These are phyloP conservation scores for Cronartium quercuum DNA, from an alignment of 1,284 basidiomycete genomes.

Conservation along the genomic window DNA sequence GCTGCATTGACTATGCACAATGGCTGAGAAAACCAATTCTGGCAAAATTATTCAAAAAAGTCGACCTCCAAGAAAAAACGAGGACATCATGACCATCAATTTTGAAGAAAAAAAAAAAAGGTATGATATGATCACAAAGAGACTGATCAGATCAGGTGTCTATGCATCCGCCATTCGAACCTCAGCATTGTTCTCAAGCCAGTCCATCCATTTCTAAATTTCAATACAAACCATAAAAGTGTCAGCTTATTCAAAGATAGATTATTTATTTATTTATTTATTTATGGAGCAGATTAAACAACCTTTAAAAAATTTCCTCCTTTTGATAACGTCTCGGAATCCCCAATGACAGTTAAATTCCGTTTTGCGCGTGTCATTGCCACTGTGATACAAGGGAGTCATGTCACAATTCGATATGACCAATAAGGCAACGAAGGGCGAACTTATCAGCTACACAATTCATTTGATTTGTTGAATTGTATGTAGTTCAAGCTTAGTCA, in stretches of 20 bases:
- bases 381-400: conserved; percentile 53
- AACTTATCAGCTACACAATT: not conserved
- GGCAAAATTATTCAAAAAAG: too few relatives aligned
- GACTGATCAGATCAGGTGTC: not conserved
- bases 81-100: too few relatives aligned
- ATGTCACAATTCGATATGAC: not conserved
- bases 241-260: not conserved
- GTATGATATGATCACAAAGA: too few relatives aligned
- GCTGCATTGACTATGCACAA: too few relatives aligned
- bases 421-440: conserved; percentile 7
- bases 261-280: not conserved
- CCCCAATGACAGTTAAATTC: conserved; percentile 83
- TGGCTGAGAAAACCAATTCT: too few relatives aligned
- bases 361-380: conserved; percentile 88
- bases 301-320: conserved; percentile 70
- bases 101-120: too few relatives aligned
- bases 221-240: not conserved
- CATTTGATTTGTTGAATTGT: not conserved
- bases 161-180: conserved; percentile 67
- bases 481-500: conserved; percentile 41
- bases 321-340: conserved; percentile 76
- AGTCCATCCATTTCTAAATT: conserved; percentile 66
- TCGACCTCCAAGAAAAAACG: too few relatives aligned
- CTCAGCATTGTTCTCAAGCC: conserved; percentile 83
- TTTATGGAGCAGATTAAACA: not conserved